A percentile compares a stretch with the other conserved stretches of the same genome.
Conservation (phyloP, 768 basidiomycete genomes). For the Daedaleopsis nitida region DNA sequence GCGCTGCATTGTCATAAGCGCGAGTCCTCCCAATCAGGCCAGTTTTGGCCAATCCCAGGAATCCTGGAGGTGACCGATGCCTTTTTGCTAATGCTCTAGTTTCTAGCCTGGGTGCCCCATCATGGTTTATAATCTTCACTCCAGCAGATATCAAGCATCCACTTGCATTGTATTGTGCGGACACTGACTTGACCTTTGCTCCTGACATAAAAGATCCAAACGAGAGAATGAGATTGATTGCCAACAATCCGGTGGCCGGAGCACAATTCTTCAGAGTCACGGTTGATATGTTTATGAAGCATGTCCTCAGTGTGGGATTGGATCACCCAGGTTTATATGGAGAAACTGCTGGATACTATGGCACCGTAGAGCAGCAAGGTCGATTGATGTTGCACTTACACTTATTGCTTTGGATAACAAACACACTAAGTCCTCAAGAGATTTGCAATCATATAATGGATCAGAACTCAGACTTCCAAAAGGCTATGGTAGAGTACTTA, state of each 20-base stretch:
- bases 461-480: slow-evolving; percentile 11
- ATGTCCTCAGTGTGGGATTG: slow-evolving; percentile 3
- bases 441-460: slow-evolving; percentile 7
- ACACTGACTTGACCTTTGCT: too few species aligned
- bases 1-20: too few species aligned
- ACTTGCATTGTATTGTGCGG: too few species aligned
- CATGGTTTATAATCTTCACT: too few species aligned
- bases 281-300: slow-evolving; percentile 18
- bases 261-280: slow-evolving; percentile 18
- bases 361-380: slow-evolving; percentile 25
- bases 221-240: neutral
- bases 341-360: slow-evolving; percentile 21
- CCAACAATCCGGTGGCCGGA: slow-evolving; percentile 20
- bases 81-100: too few species aligned
- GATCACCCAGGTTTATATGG: slow-evolving; percentile 17
- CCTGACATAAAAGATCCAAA: too few species aligned
- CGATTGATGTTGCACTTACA: slow-evolving; percentile 24
- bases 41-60: too few species aligned
- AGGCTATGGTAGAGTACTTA: slow-evolving; percentile 12
- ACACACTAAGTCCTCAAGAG: neutral
- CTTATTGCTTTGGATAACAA: neutral
- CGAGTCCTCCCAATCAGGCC: too few species aligned
- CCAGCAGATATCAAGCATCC: too few species aligned
- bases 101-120: too few species aligned
- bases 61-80: too few species aligned